Conservation (phyloP, 2,329 filamentous ascomycete genomes). For the Cladosporium sp. region DNA sequence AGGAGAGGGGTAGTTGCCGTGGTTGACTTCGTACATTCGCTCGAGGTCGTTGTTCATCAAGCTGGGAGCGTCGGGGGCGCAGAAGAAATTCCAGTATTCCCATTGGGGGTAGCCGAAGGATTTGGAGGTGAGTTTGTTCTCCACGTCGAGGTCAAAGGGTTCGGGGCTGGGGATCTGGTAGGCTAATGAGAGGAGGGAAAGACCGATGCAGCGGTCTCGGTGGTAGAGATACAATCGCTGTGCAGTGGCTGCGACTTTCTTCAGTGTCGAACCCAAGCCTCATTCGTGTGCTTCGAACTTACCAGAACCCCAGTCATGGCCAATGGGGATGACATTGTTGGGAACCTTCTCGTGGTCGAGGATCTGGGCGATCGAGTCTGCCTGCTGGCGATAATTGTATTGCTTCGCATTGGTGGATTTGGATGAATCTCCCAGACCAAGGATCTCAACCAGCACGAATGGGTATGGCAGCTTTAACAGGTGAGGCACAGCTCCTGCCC, state of each 20-base stretch:
- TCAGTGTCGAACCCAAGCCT: not conserved
- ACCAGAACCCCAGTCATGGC: conserved; percentile 39
- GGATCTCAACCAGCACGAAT: conserved; percentile 36
- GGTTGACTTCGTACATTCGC: conserved; percentile 20
- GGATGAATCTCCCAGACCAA: conserved; percentile 36
- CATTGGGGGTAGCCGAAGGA: conserved; percentile 35
- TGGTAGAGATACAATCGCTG: conserved; percentile 42
- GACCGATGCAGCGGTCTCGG: conserved; percentile 38
- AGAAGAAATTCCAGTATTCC: conserved; percentile 47
- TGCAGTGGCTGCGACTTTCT: conserved; percentile 22
- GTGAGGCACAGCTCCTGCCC: conserved; percentile 33
- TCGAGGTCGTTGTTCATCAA: conserved; percentile 30
- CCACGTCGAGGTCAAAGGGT: conserved; percentile 36
- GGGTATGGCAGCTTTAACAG: conserved; percentile 24
- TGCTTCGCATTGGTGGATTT: conserved; percentile 35
- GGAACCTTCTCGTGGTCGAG: conserved; percentile 35
- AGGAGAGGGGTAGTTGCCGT: conserved; percentile 16
- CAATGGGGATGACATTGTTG: conserved; percentile 38
- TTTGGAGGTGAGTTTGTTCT: conserved; percentile 31
- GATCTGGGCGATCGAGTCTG: conserved; percentile 38
- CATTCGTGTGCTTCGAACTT: not conserved
- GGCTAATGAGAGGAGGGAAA: conserved; percentile 41
- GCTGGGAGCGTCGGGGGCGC: conserved; percentile 35
- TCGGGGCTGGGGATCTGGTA: conserved; percentile 36
- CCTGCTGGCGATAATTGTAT: conserved; percentile 36